Evolutionary conservation across 2,329 filamentous ascomycete species (phyloP), one percentile per base, ranked within the genome.

Genomic region (Monilinia laxa): DNA sequence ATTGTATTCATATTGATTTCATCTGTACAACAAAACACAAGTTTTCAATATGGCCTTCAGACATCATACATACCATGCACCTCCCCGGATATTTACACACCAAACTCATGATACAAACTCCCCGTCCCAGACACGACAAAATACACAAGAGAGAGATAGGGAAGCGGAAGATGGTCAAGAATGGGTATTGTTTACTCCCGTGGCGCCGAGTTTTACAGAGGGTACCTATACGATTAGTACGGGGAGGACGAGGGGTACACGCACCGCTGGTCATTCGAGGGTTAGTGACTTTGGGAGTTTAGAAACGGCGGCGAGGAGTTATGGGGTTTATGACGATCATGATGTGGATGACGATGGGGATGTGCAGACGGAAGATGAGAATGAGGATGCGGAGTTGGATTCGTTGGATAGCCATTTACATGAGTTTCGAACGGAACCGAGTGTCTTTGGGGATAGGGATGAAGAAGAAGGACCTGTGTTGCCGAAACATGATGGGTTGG

Each of bases 131-230:
- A 71, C 68, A 71, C 77, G 62, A 31, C 67, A 57, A 35, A 52
- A 65, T 55, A 38, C 35, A 31, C 68, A 70, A 58, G 64, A 70
- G n/a, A 42, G 54, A 31, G 28, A 38, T 40, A 23, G 31, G n/a
- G 14, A 31, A 25, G 80, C 87, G 68, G 87, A 91, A 69, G 90
- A 93, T 71, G 90, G 91, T 16, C 90, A 95, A 78, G 94, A 96
- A 85, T 99, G 95, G 95, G 90, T 98, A 65, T 87, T 99, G 71
- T 99, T 99, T 81, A 91, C 93, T 10, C 92, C 92, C 1, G 83
- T 84, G 11, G 87, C 88, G 70, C 84, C 83, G 4, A 89, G 90
- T 25, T 84, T 84, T 14, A 87, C 87, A 6, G 88, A 90, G 69
- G 84, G 88, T 63, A 91, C 88, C 55, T 87, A 85, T 68, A 87